These are phyloP conservation scores for Hypholoma fasciculare DNA, from an alignment of 768 basidiomycete species.

Conservation along the genomic window DNA sequence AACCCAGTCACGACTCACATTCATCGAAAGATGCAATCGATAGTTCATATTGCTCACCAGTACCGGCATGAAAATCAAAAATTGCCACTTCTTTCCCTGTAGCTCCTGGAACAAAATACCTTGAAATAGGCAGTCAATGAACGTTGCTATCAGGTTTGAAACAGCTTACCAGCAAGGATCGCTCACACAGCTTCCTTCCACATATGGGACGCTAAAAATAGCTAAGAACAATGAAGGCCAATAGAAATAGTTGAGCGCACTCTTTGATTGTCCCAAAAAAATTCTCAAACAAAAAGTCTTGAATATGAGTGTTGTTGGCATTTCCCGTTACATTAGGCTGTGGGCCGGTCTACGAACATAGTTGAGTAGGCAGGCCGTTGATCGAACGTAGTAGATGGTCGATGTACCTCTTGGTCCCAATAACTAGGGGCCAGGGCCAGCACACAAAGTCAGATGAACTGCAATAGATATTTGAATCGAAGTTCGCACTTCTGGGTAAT, in stretches of 20 bases:
- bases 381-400: not conserved
- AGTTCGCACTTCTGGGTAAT: conserved; percentile 56
- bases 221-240: not conserved
- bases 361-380: not conserved
- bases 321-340: conserved; percentile 39
- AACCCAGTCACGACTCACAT: not conserved
- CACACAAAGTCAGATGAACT: not conserved
- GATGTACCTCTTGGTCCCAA: conserved; percentile 55
- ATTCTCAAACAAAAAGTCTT: conserved; percentile 55
- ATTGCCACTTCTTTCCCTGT: conserved; percentile 62
- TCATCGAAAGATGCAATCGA: not conserved
- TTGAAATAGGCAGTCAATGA: conserved; percentile 1
- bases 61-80: conserved; percentile 57
- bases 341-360: conserved; percentile 33
- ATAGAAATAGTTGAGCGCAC: conserved; percentile 21
- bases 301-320: conserved; percentile 53
- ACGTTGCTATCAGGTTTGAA: not conserved
- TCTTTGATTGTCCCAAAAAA: conserved; percentile 55
- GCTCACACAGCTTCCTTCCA: conserved; percentile 58
- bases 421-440: conserved; percentile 38
- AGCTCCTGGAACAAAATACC: conserved; percentile 50
- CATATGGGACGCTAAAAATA: conserved; percentile 38
- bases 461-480: not conserved
- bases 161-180: conserved; percentile 55
- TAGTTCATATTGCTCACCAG: conserved; percentile 33